A percentile compares a stretch with the other conserved stretches of the same genome.
These are phyloP conservation scores for Talaromyces proteolyticus DNA, from an alignment of 495 filamentous ascomycete species.

Conservation along the genomic window DNA sequence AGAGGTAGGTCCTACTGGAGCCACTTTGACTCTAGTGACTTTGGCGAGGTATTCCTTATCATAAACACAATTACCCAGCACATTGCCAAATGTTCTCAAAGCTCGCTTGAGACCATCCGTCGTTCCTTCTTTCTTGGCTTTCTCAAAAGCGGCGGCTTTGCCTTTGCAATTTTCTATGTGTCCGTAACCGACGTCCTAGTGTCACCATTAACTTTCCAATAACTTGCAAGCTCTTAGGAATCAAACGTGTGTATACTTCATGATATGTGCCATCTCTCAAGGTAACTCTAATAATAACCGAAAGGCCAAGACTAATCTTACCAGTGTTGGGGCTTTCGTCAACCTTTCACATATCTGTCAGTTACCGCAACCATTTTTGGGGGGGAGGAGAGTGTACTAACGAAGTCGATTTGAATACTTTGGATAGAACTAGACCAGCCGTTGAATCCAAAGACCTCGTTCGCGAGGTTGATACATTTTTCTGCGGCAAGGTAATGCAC, in stretches of 20 bases:
- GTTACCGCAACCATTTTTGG: no score
- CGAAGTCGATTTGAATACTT: constrained; percentile 87
- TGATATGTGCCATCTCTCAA: constrained; percentile 89
- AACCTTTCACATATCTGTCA: no score
- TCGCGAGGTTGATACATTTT: constrained; percentile 92
- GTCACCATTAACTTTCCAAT: constrained; percentile 3
- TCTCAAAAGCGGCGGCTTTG: constrained; percentile 92
- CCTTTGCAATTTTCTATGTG: constrained; percentile 92
- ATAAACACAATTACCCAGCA: constrained; percentile 95
- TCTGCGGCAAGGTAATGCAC: constrained; percentile 89
- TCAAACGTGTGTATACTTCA: constrained; percentile 46
- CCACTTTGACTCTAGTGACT: constrained; percentile 74
- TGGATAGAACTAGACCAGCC: constrained; percentile 92
- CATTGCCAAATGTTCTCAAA: constrained; percentile 88
- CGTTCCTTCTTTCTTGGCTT: constrained; percentile 95
- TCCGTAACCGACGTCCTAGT: constrained; percentile 86
- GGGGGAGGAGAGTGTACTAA: constrained; percentile 33
- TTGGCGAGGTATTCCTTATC: constrained; percentile 88
- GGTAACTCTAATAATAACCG: constrained; percentile 83
- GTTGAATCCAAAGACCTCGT: constrained; percentile 98
- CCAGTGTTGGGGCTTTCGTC: constrained; percentile 56
- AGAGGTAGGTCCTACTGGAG: constrained; percentile 35
- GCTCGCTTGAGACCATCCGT: constrained; percentile 91
- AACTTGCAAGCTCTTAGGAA: not conserved
- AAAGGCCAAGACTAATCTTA: constrained; percentile 75